Percentiles rank a stretch among this genome's conserved stretches.
phyloP scores from a whole-genome alignment of 495 filamentous ascomycete genomes.

The Xylaria acuta region DNA sequence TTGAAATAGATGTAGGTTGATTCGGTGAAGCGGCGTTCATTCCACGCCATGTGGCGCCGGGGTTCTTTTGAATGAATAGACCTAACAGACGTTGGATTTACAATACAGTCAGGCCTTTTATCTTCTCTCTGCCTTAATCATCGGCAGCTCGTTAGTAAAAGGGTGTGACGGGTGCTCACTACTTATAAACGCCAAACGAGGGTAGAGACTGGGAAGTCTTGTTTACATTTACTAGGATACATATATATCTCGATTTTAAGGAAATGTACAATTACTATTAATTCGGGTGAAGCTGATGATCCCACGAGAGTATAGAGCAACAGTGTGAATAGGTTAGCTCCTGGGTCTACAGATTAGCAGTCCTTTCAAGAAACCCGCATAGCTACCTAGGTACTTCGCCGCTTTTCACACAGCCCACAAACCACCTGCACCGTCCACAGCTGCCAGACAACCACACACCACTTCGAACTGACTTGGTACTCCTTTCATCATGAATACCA shows the following conservation, averaged over 20 bases:
- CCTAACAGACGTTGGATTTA: not conserved
- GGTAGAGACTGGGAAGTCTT: not conserved
- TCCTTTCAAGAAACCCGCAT: too few relatives aligned
- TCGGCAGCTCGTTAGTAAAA: not conserved
- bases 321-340: too few relatives aligned
- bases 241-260: not conserved
- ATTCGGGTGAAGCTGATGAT: too few relatives aligned
- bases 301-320: too few relatives aligned
- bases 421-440: not conserved
- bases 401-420: not conserved
- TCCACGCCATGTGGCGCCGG: not conserved
- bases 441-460: not conserved
- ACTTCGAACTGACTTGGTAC: not conserved
- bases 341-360: too few relatives aligned
- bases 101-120: not conserved
- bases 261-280: not conserved
- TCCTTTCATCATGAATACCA: not conserved
- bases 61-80: constrained; percentile 1
- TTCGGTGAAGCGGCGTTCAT: not conserved
- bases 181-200: not conserved
- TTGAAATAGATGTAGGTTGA: constrained; percentile 1
- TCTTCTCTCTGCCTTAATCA: not conserved
- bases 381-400: too few relatives aligned
- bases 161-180: not conserved
- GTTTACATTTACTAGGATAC: not conserved